These are phyloP conservation scores for Aspergillus transmontanensis DNA, from an alignment of 2,329 filamentous ascomycete species.

Conservation along the genomic window DNA sequence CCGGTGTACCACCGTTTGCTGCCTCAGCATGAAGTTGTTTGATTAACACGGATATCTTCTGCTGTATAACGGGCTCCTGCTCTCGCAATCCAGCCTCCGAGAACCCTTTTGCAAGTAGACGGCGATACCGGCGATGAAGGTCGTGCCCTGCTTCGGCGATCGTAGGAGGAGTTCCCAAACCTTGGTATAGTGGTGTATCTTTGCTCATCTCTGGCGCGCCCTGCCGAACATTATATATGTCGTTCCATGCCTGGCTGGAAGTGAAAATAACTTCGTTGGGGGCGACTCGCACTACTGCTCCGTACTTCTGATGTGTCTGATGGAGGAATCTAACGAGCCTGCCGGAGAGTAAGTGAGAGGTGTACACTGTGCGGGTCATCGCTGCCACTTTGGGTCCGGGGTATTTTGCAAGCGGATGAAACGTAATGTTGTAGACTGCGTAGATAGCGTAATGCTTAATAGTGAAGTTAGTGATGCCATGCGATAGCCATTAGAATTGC, in stretches of 20 bases:
- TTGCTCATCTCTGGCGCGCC: not conserved
- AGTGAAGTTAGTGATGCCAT: not conserved
- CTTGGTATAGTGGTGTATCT: not conserved
- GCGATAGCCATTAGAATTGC: not conserved
- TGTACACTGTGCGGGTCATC: not conserved
- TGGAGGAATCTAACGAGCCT: not conserved
- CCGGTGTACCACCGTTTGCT: not conserved
- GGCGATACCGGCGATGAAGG: conserved; percentile 34
- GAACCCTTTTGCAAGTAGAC: conserved; percentile 38
- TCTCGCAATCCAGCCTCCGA: conserved; percentile 36
- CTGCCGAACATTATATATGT: not conserved
- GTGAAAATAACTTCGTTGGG: not conserved
- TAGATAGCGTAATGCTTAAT: not conserved
- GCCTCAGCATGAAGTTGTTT: conserved; percentile 14
- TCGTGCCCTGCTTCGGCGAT: conserved; percentile 22
- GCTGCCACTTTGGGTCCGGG: not conserved
- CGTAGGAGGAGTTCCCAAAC: not conserved
- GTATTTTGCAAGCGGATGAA: not conserved
- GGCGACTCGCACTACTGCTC: not conserved
- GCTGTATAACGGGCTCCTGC: conserved; percentile 36
- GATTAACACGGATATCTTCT: conserved; percentile 33
- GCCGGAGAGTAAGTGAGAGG: not conserved
- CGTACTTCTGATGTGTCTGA: not conserved
- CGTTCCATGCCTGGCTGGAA: not conserved
- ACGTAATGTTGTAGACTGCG: not conserved